phyloP scores from a whole-genome alignment of 2,329 filamentous ascomycete species.

The Penicillium sp. region DNA sequence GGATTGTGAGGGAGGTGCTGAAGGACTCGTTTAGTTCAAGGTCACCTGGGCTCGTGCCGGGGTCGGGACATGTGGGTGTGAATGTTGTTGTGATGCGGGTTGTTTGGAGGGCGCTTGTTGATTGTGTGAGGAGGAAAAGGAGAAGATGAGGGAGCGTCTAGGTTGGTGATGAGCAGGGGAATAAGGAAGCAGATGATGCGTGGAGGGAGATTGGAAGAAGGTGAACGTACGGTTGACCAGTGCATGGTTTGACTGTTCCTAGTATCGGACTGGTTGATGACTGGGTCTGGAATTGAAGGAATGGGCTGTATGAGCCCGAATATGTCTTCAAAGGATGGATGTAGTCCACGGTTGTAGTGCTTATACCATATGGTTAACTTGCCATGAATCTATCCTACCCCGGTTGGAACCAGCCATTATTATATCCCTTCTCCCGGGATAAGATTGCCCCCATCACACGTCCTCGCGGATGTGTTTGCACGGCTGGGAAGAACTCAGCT shows the following conservation, averaged over 20 bases:
- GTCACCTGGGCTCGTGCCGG: constrained; percentile 13
- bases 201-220: constrained; percentile 23
- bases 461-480: constrained; percentile 3
- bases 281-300: background rate
- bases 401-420: background rate
- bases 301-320: background rate
- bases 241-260: constrained; percentile 12
- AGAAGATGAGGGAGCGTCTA: constrained; percentile 23
- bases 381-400: background rate
- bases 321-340: too few relatives aligned
- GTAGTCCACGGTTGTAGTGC: too few relatives aligned
- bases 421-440: background rate
- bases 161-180: constrained; percentile 50
- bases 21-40: constrained; percentile 28
- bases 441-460: background rate
- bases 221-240: constrained; percentile 14
- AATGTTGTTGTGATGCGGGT: constrained; percentile 38
- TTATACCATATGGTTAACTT: background rate
- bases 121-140: constrained; percentile 27
- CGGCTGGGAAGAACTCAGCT: constrained; percentile 10
- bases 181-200: background rate
- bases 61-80: constrained; percentile 33
- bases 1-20: constrained; percentile 28
- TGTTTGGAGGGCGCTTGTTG: constrained; percentile 29
- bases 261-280: background rate